A percentile compares a stretch with the other conserved stretches of the same genome.
Evolutionary conservation across 2,329 filamentous ascomycete species (phyloP).

Genomic region (Fusarium beomiforme): DNA sequence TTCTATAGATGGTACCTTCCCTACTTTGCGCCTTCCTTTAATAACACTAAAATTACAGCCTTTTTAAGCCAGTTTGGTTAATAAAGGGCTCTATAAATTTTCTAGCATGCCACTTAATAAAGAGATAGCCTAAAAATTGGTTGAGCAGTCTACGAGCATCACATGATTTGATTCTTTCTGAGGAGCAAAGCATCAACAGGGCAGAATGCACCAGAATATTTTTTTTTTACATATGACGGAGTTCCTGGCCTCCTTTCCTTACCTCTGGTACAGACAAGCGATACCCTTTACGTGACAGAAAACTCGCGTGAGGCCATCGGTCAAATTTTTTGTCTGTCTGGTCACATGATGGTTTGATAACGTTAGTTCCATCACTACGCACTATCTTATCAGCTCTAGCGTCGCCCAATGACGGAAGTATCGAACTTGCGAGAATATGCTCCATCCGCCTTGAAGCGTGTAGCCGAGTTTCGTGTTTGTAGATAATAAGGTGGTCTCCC

Average conservation of each 20-base stretch:
- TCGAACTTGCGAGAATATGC: slow-evolving; percentile 55
- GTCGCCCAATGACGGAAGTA: slow-evolving; percentile 23
- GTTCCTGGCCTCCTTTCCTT: not conserved
- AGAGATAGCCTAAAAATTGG: not conserved
- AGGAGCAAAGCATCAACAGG: not conserved
- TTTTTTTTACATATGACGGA: not conserved
- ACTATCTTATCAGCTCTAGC: not conserved
- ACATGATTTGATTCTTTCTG: not conserved
- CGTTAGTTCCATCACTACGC: not conserved
- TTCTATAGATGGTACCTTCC: no score
- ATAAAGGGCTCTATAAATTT: not conserved
- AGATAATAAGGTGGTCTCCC: slow-evolving; percentile 35
- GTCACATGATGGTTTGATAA: slow-evolving; percentile 50
- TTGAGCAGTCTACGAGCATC: not conserved
- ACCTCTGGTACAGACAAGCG: not conserved
- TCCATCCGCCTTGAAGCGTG: slow-evolving; percentile 42
- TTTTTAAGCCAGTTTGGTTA: not conserved
- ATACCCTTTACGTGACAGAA: not conserved
- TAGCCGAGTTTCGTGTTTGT: slow-evolving; percentile 23
- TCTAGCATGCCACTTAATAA: not conserved
- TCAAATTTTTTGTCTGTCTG: not conserved
- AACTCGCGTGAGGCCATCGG: not conserved
- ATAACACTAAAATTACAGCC: no score
- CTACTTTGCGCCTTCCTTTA: no score
- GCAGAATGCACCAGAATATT: not conserved